Evolutionary conservation across 805 yeast species (phyloP).

Genomic region (Wickerhamomyces subpelliculosus): DNA sequence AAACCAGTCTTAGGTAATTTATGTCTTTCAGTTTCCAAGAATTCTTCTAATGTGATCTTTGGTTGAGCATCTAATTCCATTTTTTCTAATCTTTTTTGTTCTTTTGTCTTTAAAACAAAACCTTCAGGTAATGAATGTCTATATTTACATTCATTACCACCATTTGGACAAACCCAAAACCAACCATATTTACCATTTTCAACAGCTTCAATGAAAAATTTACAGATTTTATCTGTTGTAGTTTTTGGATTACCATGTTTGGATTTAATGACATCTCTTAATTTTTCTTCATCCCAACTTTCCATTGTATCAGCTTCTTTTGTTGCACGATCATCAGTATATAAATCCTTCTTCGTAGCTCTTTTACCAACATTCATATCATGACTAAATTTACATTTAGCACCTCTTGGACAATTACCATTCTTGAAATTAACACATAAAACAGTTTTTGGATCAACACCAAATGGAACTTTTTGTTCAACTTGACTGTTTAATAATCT

Average conservation of each 20-base stretch:
- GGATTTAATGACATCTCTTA: constrained; percentile 76
- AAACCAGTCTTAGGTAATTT: constrained; percentile 62
- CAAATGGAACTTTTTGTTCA: constrained; percentile 88
- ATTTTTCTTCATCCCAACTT: constrained; percentile 93
- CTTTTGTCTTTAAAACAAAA: constrained; percentile 93
- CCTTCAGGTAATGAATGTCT: constrained; percentile 96
- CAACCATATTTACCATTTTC: constrained; percentile 97
- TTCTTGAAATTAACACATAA: constrained; percentile 85
- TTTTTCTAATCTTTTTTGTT: constrained; percentile 84
- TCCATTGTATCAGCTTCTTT: constrained; percentile 89
- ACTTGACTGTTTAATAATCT: constrained; percentile 61
- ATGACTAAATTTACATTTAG: constrained; percentile 87
- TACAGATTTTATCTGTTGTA: constrained; percentile 93
- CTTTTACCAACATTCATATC: constrained; percentile 81
- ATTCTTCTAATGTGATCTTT: constrained; percentile 90
- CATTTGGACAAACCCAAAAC: constrained; percentile 98
- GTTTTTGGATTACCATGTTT: constrained; percentile 94
- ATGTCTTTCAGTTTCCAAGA: constrained; percentile 88
- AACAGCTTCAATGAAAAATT: constrained; percentile 90
- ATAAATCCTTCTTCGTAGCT: constrained; percentile 84
- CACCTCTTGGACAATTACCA: constrained; percentile 77
- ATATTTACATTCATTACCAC: constrained; percentile 89
- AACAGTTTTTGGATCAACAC: constrained; percentile 94
- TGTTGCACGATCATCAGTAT: constrained; percentile 72
- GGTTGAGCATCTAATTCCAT: constrained; percentile 80